These are phyloP conservation scores for Trapa bicornis DNA, from an alignment of 345 rosid genomes.

Conservation along the genomic window DNA sequence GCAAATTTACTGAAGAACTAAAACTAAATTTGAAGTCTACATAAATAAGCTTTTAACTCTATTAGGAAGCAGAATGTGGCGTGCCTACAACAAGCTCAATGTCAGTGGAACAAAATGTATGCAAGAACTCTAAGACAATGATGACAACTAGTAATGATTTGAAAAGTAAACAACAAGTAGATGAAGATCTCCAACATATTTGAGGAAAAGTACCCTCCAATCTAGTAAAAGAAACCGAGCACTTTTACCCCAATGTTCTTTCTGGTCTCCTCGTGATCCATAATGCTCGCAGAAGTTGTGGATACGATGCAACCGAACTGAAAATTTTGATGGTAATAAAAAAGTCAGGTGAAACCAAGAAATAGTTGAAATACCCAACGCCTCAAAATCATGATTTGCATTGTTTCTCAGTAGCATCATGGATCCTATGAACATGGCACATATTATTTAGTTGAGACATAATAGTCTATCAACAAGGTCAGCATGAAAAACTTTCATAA, in stretches of 20 bases:
- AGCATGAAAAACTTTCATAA: background rate
- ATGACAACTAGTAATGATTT: background rate
- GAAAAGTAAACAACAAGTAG: background rate
- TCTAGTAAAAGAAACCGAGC: constrained; percentile 17
- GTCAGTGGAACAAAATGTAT: background rate
- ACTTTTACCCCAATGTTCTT: constrained; percentile 14
- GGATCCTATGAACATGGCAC: background rate
- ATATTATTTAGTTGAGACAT: background rate
- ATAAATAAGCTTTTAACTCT: background rate
- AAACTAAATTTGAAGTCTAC: background rate
- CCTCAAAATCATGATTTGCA: background rate
- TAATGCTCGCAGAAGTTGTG: constrained; percentile 22
- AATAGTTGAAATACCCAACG: background rate
- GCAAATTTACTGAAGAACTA: background rate
- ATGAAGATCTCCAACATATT: background rate
- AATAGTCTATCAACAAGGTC: background rate
- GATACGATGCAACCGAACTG: constrained; percentile 20
- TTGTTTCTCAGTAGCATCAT: background rate
- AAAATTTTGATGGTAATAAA: background rate
- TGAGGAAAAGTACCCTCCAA: background rate
- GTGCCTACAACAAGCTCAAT: background rate
- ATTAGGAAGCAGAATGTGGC: background rate
- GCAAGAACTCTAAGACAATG: background rate
- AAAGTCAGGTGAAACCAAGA: background rate
- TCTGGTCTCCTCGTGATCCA: constrained; percentile 23